Evolutionary conservation across 2,329 filamentous ascomycete genomes (phyloP).

Genomic region (Arthrobotrys pseudoclavata): DNA sequence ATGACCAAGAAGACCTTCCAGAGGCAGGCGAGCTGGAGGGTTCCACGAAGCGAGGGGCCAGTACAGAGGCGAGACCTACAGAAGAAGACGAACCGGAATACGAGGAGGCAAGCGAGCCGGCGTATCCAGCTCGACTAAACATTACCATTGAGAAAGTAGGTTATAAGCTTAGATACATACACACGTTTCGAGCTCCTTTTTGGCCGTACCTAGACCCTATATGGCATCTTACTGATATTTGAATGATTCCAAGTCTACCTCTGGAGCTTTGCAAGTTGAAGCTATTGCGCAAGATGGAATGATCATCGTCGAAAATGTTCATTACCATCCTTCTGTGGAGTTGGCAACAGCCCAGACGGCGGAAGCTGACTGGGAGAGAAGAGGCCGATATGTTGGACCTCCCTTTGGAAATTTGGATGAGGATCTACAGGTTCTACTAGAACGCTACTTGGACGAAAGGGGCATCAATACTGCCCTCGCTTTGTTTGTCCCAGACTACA

Average conservation of each 20-base stretch:
- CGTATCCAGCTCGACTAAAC: conserved; percentile 84
- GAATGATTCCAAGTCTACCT: conserved; percentile 64
- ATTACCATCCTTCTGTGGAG: conserved; percentile 83
- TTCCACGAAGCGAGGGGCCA: conserved; percentile 69
- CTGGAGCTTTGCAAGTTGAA: conserved; percentile 88
- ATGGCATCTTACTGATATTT: neutral
- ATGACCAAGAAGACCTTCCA: conserved; percentile 66
- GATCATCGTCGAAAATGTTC: conserved; percentile 90
- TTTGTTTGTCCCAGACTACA: conserved; percentile 93
- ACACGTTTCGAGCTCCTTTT: neutral
- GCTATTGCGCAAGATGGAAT: conserved; percentile 86
- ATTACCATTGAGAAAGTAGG: conserved; percentile 84
- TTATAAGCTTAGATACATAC: neutral
- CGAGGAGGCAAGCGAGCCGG: conserved; percentile 71
- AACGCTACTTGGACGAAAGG: conserved; percentile 94
- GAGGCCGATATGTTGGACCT: conserved; percentile 87
- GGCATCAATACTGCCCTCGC: conserved; percentile 89
- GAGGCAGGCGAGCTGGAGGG: conserved; percentile 66
- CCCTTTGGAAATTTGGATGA: conserved; percentile 95
- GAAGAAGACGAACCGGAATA: conserved; percentile 72
- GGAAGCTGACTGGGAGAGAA: conserved; percentile 81
- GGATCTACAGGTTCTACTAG: conserved; percentile 90
- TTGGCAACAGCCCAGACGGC: conserved; percentile 81
- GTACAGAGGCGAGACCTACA: conserved; percentile 71
- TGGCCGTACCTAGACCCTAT: neutral